These are phyloP conservation scores for Thamnidium elegans DNA, from an alignment of 192 early-diverging fungal genomes.

Conservation along the genomic window DNA sequence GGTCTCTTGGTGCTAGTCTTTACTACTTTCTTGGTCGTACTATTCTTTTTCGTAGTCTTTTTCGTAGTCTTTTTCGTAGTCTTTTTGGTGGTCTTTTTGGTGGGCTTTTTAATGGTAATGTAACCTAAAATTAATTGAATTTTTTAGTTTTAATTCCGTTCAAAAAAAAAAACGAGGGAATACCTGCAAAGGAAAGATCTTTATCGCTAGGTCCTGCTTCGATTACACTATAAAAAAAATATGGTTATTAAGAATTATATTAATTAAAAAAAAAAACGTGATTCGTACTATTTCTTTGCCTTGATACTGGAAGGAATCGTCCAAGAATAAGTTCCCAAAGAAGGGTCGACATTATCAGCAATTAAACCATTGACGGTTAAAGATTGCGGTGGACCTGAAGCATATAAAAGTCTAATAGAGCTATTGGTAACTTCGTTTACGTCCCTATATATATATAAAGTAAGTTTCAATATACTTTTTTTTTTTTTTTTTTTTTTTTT, in stretches of 20 bases:
- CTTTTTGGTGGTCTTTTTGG: constrained; percentile 13
- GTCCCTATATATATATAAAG: constrained; percentile 5
- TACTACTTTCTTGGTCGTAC: background rate
- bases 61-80: background rate
- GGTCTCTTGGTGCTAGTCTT: background rate
- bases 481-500: too few relatives aligned
- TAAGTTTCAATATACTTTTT: constrained; percentile 11
- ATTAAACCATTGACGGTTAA: constrained; percentile 5
- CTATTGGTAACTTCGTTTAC: background rate
- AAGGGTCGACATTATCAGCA: constrained; percentile 1
- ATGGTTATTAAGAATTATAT: background rate
- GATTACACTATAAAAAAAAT: constrained; percentile 6
- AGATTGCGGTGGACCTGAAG: constrained; percentile 4
- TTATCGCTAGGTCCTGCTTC: constrained; percentile 8
- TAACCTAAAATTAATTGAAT: constrained; percentile 10
- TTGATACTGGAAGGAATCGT: constrained; percentile 1
- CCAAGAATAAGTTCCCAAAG: constrained; percentile 2
- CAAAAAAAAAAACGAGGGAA: constrained; percentile 5
- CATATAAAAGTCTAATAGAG: constrained; percentile 1
- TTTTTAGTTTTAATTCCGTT: background rate
- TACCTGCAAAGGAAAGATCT: constrained; percentile 20
- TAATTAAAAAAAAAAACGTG: constrained; percentile 1
- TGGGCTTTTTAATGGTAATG: constrained; percentile 9
- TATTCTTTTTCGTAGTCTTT: constrained; percentile 7
- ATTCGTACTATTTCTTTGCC: constrained; percentile 18